Evolutionary conservation across 352 stramenopile genomes (phyloP).

Genomic region (Phytopythium ostracodes): DNA sequence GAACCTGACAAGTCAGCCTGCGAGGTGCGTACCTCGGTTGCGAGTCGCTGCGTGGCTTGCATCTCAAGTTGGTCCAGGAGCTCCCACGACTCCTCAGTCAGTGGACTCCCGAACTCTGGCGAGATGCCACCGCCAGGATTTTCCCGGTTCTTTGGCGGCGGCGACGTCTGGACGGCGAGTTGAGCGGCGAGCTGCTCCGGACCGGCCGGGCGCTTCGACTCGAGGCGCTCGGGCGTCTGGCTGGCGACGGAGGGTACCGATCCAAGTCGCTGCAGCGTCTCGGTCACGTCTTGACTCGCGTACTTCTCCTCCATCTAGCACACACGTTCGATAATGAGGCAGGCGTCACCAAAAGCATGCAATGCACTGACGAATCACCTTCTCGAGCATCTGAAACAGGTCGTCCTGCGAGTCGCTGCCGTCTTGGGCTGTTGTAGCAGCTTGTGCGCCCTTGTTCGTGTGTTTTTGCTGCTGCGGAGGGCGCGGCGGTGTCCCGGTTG

Average conservation of each 20-base stretch:
- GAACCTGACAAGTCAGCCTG: slow-evolving; percentile 10
- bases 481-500: not conserved
- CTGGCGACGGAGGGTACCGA: not conserved
- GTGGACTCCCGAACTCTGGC: slow-evolving; percentile 49
- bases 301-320: slow-evolving; percentile 54
- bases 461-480: slow-evolving; percentile 8
- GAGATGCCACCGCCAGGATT: slow-evolving; percentile 14
- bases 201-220: not conserved
- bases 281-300: slow-evolving; percentile 23
- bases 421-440: not conserved
- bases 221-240: not conserved
- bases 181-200: not conserved
- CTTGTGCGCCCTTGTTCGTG: slow-evolving; percentile 2
- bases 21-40: slow-evolving; percentile 5
- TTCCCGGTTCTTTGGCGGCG: not conserved
- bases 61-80: slow-evolving; percentile 66
- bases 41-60: slow-evolving; percentile 43
- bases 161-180: slow-evolving; percentile 1
- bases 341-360: not conserved
- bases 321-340: not conserved
- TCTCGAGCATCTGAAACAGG: slow-evolving; percentile 49
- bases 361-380: slow-evolving; percentile 12
- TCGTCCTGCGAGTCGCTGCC: slow-evolving; percentile 52
- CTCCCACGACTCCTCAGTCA: slow-evolving; percentile 80
- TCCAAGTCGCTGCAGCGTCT: not conserved